Conservation (phyloP, 148 eudicot species). For the Bassia scoparia region DNA sequence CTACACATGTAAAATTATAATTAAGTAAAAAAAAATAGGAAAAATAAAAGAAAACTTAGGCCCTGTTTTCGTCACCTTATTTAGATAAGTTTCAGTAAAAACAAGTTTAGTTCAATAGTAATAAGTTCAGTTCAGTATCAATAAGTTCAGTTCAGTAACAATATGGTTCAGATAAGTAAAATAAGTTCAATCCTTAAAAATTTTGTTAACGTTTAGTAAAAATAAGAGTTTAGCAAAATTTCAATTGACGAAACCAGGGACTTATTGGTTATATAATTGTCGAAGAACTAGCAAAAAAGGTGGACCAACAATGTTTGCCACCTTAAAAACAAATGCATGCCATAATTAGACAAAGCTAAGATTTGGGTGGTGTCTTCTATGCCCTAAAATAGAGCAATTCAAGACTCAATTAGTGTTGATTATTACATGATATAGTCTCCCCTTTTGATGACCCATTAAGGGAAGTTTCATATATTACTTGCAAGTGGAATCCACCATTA, state of each 20-base stretch:
- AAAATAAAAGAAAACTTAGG: too few relatives aligned
- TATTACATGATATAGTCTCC: conserved; percentile 4
- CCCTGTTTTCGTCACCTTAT: too few relatives aligned
- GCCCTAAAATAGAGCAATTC: conserved; percentile 17
- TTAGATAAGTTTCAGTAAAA: too few relatives aligned
- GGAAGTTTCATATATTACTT: conserved; percentile 15
- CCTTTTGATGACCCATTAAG: conserved; percentile 14
- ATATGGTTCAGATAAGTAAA: too few relatives aligned
- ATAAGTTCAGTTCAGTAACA: too few relatives aligned
- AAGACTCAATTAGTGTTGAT: neutral
- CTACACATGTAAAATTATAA: neutral
- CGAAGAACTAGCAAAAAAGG: conserved; percentile 11
- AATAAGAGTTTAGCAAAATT: too few relatives aligned
- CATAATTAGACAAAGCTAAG: conserved; percentile 18
- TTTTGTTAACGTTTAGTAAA: too few relatives aligned
- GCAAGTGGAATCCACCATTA: conserved; percentile 22
- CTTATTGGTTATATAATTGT: neutral
- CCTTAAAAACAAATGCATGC: conserved; percentile 3
- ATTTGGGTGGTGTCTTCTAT: conserved; percentile 38
- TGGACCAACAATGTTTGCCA: conserved; percentile 49
- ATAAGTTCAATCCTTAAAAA: too few relatives aligned
- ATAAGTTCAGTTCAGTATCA: too few relatives aligned
- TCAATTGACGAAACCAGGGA: too few relatives aligned
- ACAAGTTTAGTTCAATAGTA: too few relatives aligned
- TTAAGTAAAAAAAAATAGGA: neutral